A percentile compares a stretch with the other conserved stretches of the same genome.
phyloP scores from a whole-genome alignment of 2,329 filamentous ascomycete species.

The Aspergillus sclerotialis region DNA sequence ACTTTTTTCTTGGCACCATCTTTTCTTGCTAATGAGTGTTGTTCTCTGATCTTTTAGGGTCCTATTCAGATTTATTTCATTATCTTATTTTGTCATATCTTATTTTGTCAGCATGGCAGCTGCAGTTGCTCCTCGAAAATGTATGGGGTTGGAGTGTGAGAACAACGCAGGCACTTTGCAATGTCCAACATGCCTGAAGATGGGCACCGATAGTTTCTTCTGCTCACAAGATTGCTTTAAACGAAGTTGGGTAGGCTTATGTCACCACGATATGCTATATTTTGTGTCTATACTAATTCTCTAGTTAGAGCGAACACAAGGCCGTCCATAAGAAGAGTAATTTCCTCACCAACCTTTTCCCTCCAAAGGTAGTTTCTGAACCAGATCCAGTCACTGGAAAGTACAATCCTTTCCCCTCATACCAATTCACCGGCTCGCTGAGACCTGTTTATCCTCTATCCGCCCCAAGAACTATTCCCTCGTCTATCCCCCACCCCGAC shows the following conservation, averaged over 20 bases:
- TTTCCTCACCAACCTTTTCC: constrained; percentile 64
- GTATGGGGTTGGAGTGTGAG: constrained; percentile 72
- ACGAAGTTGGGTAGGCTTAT: constrained; percentile 78
- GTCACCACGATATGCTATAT: constrained; percentile 13
- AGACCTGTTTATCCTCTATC: constrained; percentile 85
- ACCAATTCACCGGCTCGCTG: constrained; percentile 70
- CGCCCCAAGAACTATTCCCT: constrained; percentile 63
- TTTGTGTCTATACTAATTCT: constrained; percentile 7
- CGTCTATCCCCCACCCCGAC: constrained; percentile 74
- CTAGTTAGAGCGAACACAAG: constrained; percentile 69
- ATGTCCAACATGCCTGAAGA: constrained; percentile 90
- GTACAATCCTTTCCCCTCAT: constrained; percentile 89
- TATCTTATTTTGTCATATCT: background rate
- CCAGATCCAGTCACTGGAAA: constrained; percentile 81
- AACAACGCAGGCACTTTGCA: constrained; percentile 82
- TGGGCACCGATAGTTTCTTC: constrained; percentile 87
- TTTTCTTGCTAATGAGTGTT: background rate
- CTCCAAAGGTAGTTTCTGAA: constrained; percentile 81
- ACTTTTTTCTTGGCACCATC: constrained; percentile 1
- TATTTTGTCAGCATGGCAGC: constrained; percentile 20
- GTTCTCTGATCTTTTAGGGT: too few relatives aligned
- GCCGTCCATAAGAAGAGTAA: constrained; percentile 72
- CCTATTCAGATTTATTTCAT: background rate
- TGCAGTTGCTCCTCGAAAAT: constrained; percentile 42
- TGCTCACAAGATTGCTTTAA: constrained; percentile 99